These are phyloP conservation scores for Fusarium stilboides DNA, from an alignment of 2,329 filamentous ascomycete species.

Conservation along the genomic window DNA sequence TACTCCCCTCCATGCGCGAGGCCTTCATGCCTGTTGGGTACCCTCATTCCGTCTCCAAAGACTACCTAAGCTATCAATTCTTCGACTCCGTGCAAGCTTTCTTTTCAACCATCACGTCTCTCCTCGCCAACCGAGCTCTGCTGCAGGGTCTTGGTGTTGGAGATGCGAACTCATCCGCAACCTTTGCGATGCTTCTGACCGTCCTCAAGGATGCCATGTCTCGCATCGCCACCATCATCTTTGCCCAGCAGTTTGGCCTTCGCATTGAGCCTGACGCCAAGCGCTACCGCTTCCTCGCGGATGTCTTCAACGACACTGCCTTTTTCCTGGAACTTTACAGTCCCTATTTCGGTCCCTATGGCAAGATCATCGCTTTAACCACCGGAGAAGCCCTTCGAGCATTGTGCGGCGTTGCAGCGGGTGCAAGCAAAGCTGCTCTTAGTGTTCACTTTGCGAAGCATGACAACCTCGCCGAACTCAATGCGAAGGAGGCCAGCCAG, in stretches of 20 bases:
- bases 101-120: constrained; percentile 83
- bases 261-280: constrained; percentile 93
- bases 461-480: constrained; percentile 92
- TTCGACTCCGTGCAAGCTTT: constrained; percentile 88
- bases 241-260: constrained; percentile 85
- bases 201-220: constrained; percentile 87
- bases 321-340: constrained; percentile 90
- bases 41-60: constrained; percentile 85
- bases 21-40: constrained; percentile 91
- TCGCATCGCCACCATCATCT: constrained; percentile 86
- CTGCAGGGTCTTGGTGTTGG: constrained; percentile 87
- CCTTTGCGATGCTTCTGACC: constrained; percentile 84
- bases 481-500: constrained; percentile 95
- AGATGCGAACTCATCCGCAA: constrained; percentile 83
- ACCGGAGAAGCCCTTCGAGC: constrained; percentile 67
- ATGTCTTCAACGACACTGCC: constrained; percentile 89
- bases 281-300: constrained; percentile 87
- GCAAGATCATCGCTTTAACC: constrained; percentile 66
- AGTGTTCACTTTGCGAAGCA: constrained; percentile 91
- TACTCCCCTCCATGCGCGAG: constrained; percentile 50
- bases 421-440: constrained; percentile 89
- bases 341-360: constrained; percentile 74
- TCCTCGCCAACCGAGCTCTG: constrained; percentile 86
- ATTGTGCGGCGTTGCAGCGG: constrained; percentile 91
- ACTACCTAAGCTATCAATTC: constrained; percentile 82